A percentile compares a stretch with the other conserved stretches of the same genome.
phyloP scores from a whole-genome alignment of 371 early-diverging fungal species.

The Coemansia sp. region DNA sequence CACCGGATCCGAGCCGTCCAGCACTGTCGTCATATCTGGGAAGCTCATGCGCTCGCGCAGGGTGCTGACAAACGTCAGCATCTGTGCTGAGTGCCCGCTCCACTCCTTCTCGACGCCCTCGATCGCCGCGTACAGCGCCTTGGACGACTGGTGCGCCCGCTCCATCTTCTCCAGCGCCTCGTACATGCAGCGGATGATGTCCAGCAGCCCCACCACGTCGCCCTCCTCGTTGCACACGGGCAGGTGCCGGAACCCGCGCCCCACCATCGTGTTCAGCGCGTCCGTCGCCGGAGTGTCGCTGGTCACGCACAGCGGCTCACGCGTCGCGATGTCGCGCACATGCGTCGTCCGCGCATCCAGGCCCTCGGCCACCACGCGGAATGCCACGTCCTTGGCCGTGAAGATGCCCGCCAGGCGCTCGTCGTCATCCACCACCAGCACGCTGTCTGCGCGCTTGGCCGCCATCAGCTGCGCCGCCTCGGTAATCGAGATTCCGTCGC shows the following conservation, averaged over 20 bases:
- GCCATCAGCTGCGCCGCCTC: constrained; percentile 97
- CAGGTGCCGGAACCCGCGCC: constrained; percentile 90
- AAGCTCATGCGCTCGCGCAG: constrained; percentile 81
- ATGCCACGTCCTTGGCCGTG: constrained; percentile 80
- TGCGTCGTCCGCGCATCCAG: constrained; percentile 73
- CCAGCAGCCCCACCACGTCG: constrained; percentile 90
- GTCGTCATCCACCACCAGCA: constrained; percentile 85
- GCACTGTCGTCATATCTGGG: constrained; percentile 79
- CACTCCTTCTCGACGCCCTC: constrained; percentile 92
- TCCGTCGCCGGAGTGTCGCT: constrained; percentile 84
- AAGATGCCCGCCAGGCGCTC: constrained; percentile 94
- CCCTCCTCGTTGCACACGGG: constrained; percentile 92
- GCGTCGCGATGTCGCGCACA: constrained; percentile 89
- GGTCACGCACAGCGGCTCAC: constrained; percentile 82
- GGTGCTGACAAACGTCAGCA: constrained; percentile 69
- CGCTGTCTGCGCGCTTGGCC: constrained; percentile 96
- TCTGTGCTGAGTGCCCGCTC: constrained; percentile 57
- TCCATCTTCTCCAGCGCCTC: constrained; percentile 95
- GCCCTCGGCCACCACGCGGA: constrained; percentile 84
- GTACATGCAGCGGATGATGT: constrained; percentile 94
- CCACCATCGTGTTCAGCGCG: constrained; percentile 92
- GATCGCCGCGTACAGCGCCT: constrained; percentile 57
- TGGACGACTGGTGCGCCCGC: constrained; percentile 85
- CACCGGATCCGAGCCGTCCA: constrained; percentile 72
- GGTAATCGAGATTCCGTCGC: constrained; percentile 81